Evolutionary conservation across 176 grass and related monocot genomes (phyloP).

Genomic region (Cenchrus purpureus): DNA sequence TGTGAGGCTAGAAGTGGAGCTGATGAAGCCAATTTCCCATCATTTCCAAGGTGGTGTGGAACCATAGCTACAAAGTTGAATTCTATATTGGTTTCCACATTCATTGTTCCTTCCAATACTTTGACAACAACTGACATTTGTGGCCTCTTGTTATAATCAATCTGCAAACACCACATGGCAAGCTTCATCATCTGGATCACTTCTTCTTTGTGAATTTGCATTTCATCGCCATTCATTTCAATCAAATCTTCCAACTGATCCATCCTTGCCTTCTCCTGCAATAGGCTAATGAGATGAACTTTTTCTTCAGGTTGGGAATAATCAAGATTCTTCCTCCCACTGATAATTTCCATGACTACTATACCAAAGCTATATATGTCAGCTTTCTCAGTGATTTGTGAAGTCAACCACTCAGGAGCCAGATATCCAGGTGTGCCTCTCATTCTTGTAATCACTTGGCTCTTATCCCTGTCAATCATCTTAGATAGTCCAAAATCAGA

Average conservation of each 20-base stretch:
- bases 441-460: conserved; percentile 52
- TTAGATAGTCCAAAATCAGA: conserved; percentile 78
- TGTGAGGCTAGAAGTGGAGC: conserved; percentile 35
- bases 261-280: conserved; percentile 48
- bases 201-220: conserved; percentile 37
- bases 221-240: conserved; percentile 8
- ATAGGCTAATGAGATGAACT: conserved; percentile 49
- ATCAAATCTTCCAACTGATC: conserved; percentile 43
- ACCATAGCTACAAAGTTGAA: conserved; percentile 4
- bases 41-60: neutral
- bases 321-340: conserved; percentile 61
- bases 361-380: conserved; percentile 80
- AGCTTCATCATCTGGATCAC: conserved; percentile 52
- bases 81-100: conserved; percentile 19
- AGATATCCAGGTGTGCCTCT: conserved; percentile 61
- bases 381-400: conserved; percentile 64
- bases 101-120: conserved; percentile 46
- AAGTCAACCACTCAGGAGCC: conserved; percentile 72
- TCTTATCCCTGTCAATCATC: conserved; percentile 60
- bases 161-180: conserved; percentile 73
- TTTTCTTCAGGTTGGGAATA: conserved; percentile 40
- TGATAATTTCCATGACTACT: conserved; percentile 63
- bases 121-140: conserved; percentile 64
- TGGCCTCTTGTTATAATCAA: conserved; percentile 56
- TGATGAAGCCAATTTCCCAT: conserved; percentile 14